Base-by-base conservation (phyloP, 805 yeast species). In the Wickerhamomyces alni region DNA sequence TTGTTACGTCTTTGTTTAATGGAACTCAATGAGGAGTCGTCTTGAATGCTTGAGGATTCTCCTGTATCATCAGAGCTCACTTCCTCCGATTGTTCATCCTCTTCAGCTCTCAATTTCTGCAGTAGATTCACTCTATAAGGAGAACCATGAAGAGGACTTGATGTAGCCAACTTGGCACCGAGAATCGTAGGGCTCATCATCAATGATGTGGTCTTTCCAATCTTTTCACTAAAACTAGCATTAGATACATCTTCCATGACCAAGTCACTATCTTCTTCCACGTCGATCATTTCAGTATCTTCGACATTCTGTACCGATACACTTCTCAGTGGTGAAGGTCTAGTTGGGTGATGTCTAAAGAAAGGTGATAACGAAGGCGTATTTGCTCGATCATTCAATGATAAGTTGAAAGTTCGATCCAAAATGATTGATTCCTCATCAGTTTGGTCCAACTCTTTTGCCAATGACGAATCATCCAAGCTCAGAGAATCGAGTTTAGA, bases 91-190 rank as follows among this genome's bases (percentile, higher is more conserved):
- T 36, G 22, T 16, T 30, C 34, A 40, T 24, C 19, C 40, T 44
- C 40, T 29, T 13, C 33, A 30, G 43, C 7, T 27, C 40, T 40
- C n/a, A 41, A 33, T n/a, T 32, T 40, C 16, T 42, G 38, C 2
- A 40, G 30, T 13, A 36, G 13, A 37, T 36, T 22, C 30, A 24
- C 28, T 33, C 32, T 29, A 11, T 22, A 15, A 21, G 52, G 52
- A 8, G 55, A 41, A 4, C 42, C 35, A 26, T n/a, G 12, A 6
- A 18, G 11, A 13, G 34, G 26, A n/a, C 15, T 28, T 30, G 37
- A 44, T 1, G 57, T 52, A 8, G 58, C 58, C 8, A 52, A 38
- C 19, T 45, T 48, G 3, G 57, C 59, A 34, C 59, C 59, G 11
- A 54, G 40, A 8, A 50, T 49, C 1, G 59, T 54, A 15, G 59